Conservation (phyloP, 2,329 filamentous ascomycete genomes). For the Arthrobotrys iridis region DNA sequence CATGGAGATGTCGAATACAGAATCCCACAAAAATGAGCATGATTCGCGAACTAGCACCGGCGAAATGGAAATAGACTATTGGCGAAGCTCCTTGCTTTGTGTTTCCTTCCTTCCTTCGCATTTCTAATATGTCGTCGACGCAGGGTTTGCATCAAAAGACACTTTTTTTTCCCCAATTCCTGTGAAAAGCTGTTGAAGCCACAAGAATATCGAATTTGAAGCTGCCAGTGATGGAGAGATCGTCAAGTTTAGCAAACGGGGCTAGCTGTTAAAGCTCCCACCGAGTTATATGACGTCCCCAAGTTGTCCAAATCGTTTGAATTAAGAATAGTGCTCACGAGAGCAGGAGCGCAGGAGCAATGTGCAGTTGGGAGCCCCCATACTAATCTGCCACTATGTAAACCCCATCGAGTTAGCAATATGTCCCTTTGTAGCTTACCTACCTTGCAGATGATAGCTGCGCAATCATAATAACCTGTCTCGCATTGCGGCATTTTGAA, state of each 20-base stretch:
- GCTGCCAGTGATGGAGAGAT: conserved; percentile 1
- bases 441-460: conserved; percentile 12
- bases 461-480: conserved; percentile 3
- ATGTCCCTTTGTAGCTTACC: conserved; percentile 4
- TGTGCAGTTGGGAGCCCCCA: not conserved
- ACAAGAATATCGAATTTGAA: conserved; percentile 6
- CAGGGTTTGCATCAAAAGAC: not conserved
- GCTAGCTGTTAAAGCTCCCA: not conserved
- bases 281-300: not conserved
- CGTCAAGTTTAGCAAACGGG: not conserved
- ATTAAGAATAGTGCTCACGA: conserved; percentile 28
- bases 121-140: not conserved
- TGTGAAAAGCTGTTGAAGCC: not conserved
- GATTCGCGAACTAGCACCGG: not conserved
- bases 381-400: conserved; percentile 27
- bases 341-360: not conserved
- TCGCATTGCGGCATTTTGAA: conserved; percentile 45
- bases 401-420: conserved; percentile 29
- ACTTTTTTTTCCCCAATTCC: not conserved
- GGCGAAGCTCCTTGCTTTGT: conserved; percentile 14
- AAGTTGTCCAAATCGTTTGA: not conserved
- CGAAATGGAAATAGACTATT: no score
- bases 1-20: conserved; percentile 32
- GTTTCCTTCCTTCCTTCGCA: conserved; percentile 4
- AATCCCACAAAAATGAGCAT: conserved; percentile 3